Base-by-base conservation (phyloP, 1,139 yeast genomes). In the Scheffersomyces titani region DNA sequence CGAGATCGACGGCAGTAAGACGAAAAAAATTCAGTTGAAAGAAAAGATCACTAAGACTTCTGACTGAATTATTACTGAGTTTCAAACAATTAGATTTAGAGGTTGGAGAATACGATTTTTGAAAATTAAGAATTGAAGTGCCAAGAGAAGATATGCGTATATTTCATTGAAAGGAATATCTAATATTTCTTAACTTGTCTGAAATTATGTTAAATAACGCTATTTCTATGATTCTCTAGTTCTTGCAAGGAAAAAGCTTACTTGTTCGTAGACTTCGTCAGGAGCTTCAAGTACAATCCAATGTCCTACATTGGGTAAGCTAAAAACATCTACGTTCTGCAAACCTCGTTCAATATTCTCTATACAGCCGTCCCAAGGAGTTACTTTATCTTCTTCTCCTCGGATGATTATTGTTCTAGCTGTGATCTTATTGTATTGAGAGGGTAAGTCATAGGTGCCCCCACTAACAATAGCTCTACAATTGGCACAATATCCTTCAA, bases 231-330 rank as follows among this genome's bases (percentile, higher is more conserved):
- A 11, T 11, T 30, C 16, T 30, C 16, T 30, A 30, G 6, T 30
- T 30, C 13, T 30, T 11, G 16, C 16, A 30, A 30, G 40, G 16
- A 30, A 30, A 16, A 11, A 3, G 16, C 40, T 30, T 6, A 30
- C 40, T 30, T 30, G 40, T 16, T 57, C 47, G 18, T 55, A 57
- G 4, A 65, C 67, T 1, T 50, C 53, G 18, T 55, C 59, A 24
- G 63, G 64, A 50, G 61, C 66, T 54, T 70, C 74, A 36, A 70
- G 59, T 46, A 65, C 66, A 20, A 66, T 64, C 73, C 74, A 70
- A 55, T 70, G 74, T 2, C 73, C 73, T 21, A 70, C 69, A 6
- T 64, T 64, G 13, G 55, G 54, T 36, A 69, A 57, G 21, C 45
- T 53, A 9, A 53, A 56, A n/a, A 60, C 58, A n/a, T 47, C 49